Conservation (phyloP, 495 filamentous ascomycete species). For the Neurospora sp. region DNA sequence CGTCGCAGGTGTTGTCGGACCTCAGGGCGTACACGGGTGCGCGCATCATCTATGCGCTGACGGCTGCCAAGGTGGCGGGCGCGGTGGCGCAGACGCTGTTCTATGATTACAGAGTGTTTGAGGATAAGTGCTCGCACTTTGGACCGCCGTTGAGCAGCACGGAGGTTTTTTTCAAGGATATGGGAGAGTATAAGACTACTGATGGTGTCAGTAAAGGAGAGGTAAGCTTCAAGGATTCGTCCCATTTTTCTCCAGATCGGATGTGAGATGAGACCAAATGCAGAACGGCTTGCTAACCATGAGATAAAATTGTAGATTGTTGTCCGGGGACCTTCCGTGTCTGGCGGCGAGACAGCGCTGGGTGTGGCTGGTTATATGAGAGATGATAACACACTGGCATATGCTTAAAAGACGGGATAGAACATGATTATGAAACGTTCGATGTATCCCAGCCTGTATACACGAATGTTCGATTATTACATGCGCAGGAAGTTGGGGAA, state of each 20-base stretch:
- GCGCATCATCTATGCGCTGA: constrained; percentile 76
- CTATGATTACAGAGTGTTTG: constrained; percentile 70
- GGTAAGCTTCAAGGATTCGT: constrained; percentile 29
- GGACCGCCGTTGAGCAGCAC: constrained; percentile 70
- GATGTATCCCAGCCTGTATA: background rate
- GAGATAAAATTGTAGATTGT: constrained; percentile 36
- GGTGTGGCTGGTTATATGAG: constrained; percentile 47
- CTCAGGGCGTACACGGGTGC: constrained; percentile 71
- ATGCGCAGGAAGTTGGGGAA: background rate
- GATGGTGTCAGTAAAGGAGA: constrained; percentile 53
- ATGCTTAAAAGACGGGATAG: constrained; percentile 14
- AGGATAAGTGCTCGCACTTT: constrained; percentile 57
- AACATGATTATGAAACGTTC: background rate
- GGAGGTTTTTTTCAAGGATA: constrained; percentile 64
- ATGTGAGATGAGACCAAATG: background rate
- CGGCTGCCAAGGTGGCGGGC: constrained; percentile 72
- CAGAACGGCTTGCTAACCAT: background rate
- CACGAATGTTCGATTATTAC: background rate
- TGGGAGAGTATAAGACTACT: constrained; percentile 43
- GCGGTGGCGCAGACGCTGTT: constrained; percentile 74
- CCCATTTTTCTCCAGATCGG: background rate
- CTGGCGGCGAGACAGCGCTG: constrained; percentile 47
- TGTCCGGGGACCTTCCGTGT: constrained; percentile 59
- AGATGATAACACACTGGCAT: constrained; percentile 45
- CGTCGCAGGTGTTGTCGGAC: constrained; percentile 60